Conservation (phyloP, 345 rosid species). For the Eucalyptus guilfoylei region DNA sequence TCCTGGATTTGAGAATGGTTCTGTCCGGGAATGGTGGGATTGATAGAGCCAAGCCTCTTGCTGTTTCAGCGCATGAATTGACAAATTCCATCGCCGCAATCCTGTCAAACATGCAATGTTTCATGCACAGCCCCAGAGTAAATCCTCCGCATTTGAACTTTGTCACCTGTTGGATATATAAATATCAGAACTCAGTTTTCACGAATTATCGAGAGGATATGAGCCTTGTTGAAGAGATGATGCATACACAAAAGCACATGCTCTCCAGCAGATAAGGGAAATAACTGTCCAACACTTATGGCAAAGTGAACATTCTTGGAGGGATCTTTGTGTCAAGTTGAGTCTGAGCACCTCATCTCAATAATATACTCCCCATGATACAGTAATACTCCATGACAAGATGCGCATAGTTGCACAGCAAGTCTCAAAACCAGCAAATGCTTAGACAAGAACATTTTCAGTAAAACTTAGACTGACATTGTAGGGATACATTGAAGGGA, state of each 20-base stretch:
- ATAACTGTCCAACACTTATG: not conserved
- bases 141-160: conserved; percentile 67
- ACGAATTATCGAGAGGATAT: not conserved
- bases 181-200: not conserved
- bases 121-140: conserved; percentile 61
- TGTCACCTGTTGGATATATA: conserved; percentile 38
- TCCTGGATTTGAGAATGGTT: conserved; percentile 36
- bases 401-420: not conserved
- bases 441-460: not conserved
- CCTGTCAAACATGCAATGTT: conserved; percentile 73
- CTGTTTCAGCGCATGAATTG: conserved; percentile 70
- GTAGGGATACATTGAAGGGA: not conserved
- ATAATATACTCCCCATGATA: not conserved
- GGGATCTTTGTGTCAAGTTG: not conserved
- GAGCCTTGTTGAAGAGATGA: not conserved
- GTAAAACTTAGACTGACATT: not conserved
- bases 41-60: conserved; percentile 49
- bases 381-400: not conserved
- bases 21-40: conserved; percentile 52
- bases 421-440: not conserved
- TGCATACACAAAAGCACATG: not conserved
- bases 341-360: not conserved
- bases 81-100: conserved; percentile 78
- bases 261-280: not conserved
- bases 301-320: not conserved